Percentiles rank a stretch among this genome's conserved stretches.
Conservation (phyloP, 441 rosid genomes). For the Capsella rubella region DNA sequence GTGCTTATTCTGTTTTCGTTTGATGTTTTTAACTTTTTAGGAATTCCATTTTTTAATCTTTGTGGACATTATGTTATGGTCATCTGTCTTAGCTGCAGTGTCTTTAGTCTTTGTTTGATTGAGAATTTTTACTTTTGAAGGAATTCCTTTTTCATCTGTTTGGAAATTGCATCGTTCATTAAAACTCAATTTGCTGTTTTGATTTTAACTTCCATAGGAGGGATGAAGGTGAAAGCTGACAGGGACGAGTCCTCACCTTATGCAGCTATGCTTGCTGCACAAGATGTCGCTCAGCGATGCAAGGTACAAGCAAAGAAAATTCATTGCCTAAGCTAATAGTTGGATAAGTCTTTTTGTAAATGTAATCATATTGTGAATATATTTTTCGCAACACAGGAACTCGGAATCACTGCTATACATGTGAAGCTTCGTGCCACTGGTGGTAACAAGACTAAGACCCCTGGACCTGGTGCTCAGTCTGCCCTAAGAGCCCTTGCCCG, state of each 20-base stretch:
- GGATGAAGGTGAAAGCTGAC: conserved; percentile 78
- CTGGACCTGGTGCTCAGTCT: conserved; percentile 85
- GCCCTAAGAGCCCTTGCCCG: conserved; percentile 79
- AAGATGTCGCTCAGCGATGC: conserved; percentile 53
- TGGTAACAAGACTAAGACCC: conserved; percentile 80
- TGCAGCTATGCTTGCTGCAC: conserved; percentile 85
- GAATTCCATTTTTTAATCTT: not conserved
- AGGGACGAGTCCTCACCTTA: conserved; percentile 78
- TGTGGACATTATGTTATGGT: not conserved
- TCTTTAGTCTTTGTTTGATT: too few relatives aligned
- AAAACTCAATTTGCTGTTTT: not conserved
- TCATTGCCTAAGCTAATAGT: not conserved
- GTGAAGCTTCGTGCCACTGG: conserved; percentile 83
- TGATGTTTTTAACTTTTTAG: not conserved
- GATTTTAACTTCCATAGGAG: conserved; percentile 44
- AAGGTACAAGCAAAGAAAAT: conserved; percentile 13
- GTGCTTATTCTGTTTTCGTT: not conserved
- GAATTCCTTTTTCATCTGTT: not conserved
- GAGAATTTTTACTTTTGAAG: not conserved
- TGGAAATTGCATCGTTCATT: conserved; percentile 1
- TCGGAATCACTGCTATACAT: conserved; percentile 71
- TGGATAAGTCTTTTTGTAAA: not conserved
- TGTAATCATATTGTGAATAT: not conserved
- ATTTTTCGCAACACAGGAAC: conserved; percentile 49
- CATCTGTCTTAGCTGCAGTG: too few relatives aligned